Percentiles rank a stretch among this genome's conserved stretches.
phyloP scores from a whole-genome alignment of 331 rosid species.

The Malus hybrid region DNA sequence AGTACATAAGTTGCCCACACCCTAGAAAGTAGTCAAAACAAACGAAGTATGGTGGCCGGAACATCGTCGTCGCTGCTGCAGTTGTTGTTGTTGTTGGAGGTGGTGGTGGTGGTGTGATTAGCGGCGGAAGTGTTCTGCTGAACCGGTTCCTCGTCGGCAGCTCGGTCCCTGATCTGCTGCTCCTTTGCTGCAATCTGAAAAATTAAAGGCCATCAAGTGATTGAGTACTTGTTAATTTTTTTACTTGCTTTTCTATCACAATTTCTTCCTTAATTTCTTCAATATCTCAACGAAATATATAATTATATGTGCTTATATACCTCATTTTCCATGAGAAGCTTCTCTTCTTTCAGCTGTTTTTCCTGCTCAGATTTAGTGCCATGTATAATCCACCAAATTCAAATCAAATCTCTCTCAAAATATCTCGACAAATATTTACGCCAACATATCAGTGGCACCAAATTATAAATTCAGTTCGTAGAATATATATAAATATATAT shows the following conservation, averaged over 20 bases:
- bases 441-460: too few species aligned
- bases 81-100: not conserved
- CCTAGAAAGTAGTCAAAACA: not conserved
- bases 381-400: not conserved
- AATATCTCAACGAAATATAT: not conserved
- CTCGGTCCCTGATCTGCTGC: not conserved
- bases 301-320: not conserved
- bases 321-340: constrained; percentile 1
- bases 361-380: too few species aligned
- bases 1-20: not conserved
- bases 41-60: not conserved
- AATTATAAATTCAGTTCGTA: too few species aligned
- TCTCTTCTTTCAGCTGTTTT: constrained; percentile 3
- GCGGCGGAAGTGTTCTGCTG: not conserved
- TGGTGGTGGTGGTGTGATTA: too few species aligned
- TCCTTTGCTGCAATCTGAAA: not conserved
- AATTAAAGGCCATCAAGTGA: too few species aligned
- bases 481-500: too few species aligned
- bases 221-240: too few species aligned
- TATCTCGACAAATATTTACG: too few species aligned
- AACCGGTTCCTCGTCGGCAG: not conserved
- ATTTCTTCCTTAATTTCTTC: not conserved
- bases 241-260: not conserved
- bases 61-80: not conserved
- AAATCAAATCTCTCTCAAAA: too few species aligned